Evolutionary conservation across 2,329 filamentous ascomycete species (phyloP).

Genomic region (Acarospora socialis): DNA sequence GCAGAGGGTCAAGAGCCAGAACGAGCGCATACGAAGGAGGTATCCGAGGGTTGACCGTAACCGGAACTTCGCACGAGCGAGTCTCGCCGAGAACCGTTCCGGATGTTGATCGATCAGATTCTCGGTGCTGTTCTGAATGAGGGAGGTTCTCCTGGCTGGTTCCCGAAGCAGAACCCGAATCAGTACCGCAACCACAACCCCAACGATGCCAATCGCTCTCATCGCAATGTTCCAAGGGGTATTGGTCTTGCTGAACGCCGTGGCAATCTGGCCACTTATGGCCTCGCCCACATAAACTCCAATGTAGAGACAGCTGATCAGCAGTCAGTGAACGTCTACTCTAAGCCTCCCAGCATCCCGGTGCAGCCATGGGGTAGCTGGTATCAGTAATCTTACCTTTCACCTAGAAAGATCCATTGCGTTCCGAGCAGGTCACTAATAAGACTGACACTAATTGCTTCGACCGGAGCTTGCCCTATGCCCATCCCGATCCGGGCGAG

Average conservation of each 20-base stretch:
- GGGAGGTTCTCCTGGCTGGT: constrained; percentile 8
- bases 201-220: constrained; percentile 14
- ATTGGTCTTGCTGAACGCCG: constrained; percentile 7
- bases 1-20: constrained; percentile 16
- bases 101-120: constrained; percentile 1
- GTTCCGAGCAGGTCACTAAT: constrained; percentile 16
- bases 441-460: constrained; percentile 16
- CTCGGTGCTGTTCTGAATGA: neutral
- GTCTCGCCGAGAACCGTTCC: constrained; percentile 4
- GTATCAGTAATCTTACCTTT: constrained; percentile 8
- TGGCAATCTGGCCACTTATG: constrained; percentile 13
- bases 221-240: constrained; percentile 14
- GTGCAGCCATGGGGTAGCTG: neutral
- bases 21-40: constrained; percentile 14
- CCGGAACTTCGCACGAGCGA: constrained; percentile 7
- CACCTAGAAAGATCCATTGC: constrained; percentile 15
- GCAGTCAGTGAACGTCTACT: too few species aligned
- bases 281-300: constrained; percentile 16
- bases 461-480: constrained; percentile 15
- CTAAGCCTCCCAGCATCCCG: too few species aligned
- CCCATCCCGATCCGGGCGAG: constrained; percentile 17
- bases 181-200: constrained; percentile 12
- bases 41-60: constrained; percentile 10
- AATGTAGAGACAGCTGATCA: constrained; percentile 13
- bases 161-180: constrained; percentile 10